Percentiles rank a stretch among this genome's conserved stretches.
Evolutionary conservation across 2,329 filamentous ascomycete genomes (phyloP).

Genomic region (Cytospora piceae): DNA sequence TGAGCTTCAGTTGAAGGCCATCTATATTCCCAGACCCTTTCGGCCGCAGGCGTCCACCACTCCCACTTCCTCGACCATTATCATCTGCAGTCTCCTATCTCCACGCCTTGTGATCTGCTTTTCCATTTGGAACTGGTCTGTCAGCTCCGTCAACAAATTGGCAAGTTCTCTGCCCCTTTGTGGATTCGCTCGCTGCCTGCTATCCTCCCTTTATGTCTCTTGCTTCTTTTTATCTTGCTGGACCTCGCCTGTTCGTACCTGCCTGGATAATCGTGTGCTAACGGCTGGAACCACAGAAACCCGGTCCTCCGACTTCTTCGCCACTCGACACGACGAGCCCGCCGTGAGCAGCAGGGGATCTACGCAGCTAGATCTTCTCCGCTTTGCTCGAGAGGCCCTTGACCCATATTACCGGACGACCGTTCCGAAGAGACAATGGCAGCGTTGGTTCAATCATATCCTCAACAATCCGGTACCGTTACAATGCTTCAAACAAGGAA

Average conservation of each 20-base stretch:
- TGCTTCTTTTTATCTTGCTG: neutral
- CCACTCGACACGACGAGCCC: conserved; percentile 4
- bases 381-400: conserved; percentile 29
- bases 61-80: conserved; percentile 43
- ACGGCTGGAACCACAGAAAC: conserved; percentile 1
- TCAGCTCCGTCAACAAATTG: conserved; percentile 23
- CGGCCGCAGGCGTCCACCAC: conserved; percentile 63
- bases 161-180: conserved; percentile 22
- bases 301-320: neutral
- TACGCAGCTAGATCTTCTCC: conserved; percentile 10
- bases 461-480: conserved; percentile 73
- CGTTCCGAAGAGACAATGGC: conserved; percentile 64
- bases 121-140: conserved; percentile 19
- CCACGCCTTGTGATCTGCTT: conserved; percentile 28
- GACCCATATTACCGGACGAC: conserved; percentile 34
- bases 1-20: conserved; percentile 47
- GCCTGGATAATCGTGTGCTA: conserved; percentile 8
- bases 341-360: neutral
- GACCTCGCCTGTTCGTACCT: neutral
- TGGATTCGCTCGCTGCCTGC: neutral
- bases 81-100: conserved; percentile 41
- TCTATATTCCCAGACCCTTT: conserved; percentile 44
- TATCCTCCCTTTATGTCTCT: neutral
- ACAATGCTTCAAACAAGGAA: conserved; percentile 78
- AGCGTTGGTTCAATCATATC: conserved; percentile 80